Base-by-base conservation (phyloP, 1,284 basidiomycete genomes). In the Cutaneotrichosporon cyanovorans region DNA sequence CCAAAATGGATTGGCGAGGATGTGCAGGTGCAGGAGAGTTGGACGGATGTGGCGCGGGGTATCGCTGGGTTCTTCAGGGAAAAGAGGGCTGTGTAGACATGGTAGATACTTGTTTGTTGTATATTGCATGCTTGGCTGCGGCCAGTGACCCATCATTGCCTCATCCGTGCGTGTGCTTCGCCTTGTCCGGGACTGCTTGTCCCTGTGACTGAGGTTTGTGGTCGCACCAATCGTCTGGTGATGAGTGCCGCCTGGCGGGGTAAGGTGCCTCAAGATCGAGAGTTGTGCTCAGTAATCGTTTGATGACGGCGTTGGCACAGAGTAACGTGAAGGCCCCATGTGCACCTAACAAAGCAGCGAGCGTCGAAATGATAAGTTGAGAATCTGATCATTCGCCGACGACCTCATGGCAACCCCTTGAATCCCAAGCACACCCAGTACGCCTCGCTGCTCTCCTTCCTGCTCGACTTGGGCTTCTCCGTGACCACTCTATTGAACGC, bases 1-100 rank as follows among this genome's bases (percentile, higher is more conserved):
- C 90, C 91, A 0, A 78, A 76, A 48, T 95, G 91, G 93, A 92
- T 97, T 50, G 82, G 81, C 4, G 73, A 78, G 44, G 78, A 79
- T 31, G 71, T 88, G 16, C 66, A 74, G 25, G 73, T 82, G 2
- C 75, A 83, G 15, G 77, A 83, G 12, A 77, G 76, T 9, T 96
- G 90, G 70, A 85, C 85, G 6, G 79, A 80, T 48, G 80, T 80
- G 2, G 78, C 90, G 53, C 82, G 80, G 58, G 77, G 80, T 45
- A 68, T 91, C 25, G 80, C 80, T 4, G 71, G 72, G 15, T 91
- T 90, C 68, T 87, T 81, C 67, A 73, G 61, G 74, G 57, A 75
- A 31, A 72, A 72, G 50, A 56, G 62, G 23, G 25, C 7, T 12
- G 35, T 28, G 25, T 19, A 19, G 16, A 36, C n/a, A 7, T 28